Evolutionary conservation across 805 yeast species (phyloP), one percentile per base, ranked within the genome.

Genomic region (Candida odintsovae): DNA sequence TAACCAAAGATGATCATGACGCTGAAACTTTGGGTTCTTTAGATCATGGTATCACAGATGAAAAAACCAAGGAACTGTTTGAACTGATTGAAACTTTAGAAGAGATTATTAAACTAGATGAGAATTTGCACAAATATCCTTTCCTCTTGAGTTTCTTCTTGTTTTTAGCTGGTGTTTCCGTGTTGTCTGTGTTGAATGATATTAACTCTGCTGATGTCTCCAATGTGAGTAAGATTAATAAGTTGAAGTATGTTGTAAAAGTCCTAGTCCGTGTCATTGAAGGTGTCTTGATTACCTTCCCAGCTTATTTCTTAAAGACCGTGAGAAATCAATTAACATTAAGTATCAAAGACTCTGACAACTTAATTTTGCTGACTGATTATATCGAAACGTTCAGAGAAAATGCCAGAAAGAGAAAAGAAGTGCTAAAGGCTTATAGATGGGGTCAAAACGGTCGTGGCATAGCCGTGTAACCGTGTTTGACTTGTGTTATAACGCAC

Each of bases 361-460:
- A 54, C 41, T 48, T 52, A 28, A 54, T 54, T 23, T 44, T 56
- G 28, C 44, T 51, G 29, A 41, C 51, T 5, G 61, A 51, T 47
- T 55, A 54, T 38, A 36, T 47, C 33, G 52, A 43, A 6, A 50
- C 44, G 38, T 56, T 55, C 43, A 51, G 46, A 31, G 43, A 43
- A 22, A 60, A 58, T 25, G 50, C 58, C 4, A 42, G 47, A 21
- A 57, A 61, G 39, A 55, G 67, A 23, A 56, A 51, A 33, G 65
- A 65, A 10, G 58, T 66, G 10, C 44, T 68, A 16, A 57, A 57
- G 16, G 58, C 68, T 25, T 67, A 66, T 52, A 58, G 67, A 47
- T 68, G 71, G 72, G 51, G 55, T 20, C 51, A 56, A 12, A 63
- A 63, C n/a, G 72, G 72, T 2, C 57, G 59, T 38, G 72, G 71